These are phyloP conservation scores for Diplodia corticola DNA, from an alignment of 2,329 filamentous ascomycete species.

Conservation along the genomic window DNA sequence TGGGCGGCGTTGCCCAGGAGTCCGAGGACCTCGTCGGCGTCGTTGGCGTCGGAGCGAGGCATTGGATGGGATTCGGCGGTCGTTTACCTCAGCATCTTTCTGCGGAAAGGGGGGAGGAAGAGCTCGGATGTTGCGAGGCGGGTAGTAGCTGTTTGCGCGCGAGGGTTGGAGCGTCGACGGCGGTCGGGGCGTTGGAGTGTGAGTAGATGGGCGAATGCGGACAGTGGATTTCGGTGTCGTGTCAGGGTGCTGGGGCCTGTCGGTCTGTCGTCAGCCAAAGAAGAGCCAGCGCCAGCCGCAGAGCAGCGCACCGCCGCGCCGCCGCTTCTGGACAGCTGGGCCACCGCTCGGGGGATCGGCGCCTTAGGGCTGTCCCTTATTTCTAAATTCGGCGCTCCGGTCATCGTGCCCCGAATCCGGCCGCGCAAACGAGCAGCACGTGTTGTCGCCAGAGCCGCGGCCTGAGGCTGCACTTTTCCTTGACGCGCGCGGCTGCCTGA, in stretches of 20 bases:
- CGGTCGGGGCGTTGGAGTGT: neutral
- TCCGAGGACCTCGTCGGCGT: conserved; percentile 21
- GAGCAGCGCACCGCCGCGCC: neutral
- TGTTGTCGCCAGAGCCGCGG: neutral
- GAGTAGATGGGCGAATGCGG: neutral
- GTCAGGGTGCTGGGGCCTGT: conserved; percentile 15
- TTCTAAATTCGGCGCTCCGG: conserved; percentile 10
- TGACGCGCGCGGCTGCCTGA: neutral
- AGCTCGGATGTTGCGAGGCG: neutral
- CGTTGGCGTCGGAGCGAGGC: conserved; percentile 22
- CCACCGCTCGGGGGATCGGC: conserved; percentile 14
- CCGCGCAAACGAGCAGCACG: neutral
- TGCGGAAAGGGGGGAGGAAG: neutral
- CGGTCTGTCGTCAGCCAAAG: conserved; percentile 7
- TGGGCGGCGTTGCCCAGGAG: conserved; percentile 21
- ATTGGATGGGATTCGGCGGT: neutral
- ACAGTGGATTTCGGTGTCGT: conserved; percentile 4
- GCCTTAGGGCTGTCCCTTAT: conserved; percentile 18
- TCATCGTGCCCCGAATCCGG: neutral
- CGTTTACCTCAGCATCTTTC: conserved; percentile 17
- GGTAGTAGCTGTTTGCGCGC: neutral
- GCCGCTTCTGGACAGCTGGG: conserved; percentile 11
- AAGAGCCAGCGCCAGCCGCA: neutral
- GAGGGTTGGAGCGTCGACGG: neutral
- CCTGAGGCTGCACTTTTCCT: neutral